A percentile compares a stretch with the other conserved stretches of the same genome.
phyloP scores from a whole-genome alignment of 805 yeast species.

The Candida endomychidarum region DNA sequence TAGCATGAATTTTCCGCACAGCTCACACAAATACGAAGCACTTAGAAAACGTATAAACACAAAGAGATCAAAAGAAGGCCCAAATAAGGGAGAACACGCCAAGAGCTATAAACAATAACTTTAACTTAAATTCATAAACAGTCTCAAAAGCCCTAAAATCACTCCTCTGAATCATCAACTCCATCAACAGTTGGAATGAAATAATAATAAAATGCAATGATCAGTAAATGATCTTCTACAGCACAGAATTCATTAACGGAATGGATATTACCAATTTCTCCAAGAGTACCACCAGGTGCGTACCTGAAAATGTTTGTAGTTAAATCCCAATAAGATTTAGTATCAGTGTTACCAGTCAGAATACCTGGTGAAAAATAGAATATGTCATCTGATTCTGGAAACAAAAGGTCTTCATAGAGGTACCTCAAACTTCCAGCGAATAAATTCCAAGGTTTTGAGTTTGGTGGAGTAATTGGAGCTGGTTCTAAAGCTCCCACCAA shows the following conservation, averaged over 20 bases:
- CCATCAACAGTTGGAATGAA: conserved; percentile 30
- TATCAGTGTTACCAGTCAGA: conserved; percentile 42
- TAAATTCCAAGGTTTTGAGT: conserved; percentile 31
- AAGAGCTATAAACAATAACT: too few relatives aligned
- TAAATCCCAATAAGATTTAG: conserved; percentile 42
- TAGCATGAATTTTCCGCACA: too few relatives aligned
- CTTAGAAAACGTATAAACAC: too few relatives aligned
- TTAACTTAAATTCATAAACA: too few relatives aligned
- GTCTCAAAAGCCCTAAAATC: too few relatives aligned
- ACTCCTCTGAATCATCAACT: not conserved
- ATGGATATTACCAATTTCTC: conserved; percentile 23
- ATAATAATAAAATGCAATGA: conserved; percentile 40
- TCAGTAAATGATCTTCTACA: conserved; percentile 34
- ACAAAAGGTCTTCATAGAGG: conserved; percentile 32
- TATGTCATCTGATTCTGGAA: conserved; percentile 24
- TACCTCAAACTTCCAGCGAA: conserved; percentile 39
- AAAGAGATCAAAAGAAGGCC: too few relatives aligned
- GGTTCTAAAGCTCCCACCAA: conserved; percentile 31
- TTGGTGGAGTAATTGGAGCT: conserved; percentile 38
- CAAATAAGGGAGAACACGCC: too few relatives aligned
- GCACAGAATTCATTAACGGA: conserved; percentile 34
- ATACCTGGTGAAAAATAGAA: conserved; percentile 35
- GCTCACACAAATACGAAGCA: too few relatives aligned
- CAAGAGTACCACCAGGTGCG: conserved; percentile 23
- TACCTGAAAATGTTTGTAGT: conserved; percentile 38